These are phyloP conservation scores for Ceratocystis papillata DNA, from an alignment of 2,329 filamentous ascomycete species.

Conservation along the genomic window DNA sequence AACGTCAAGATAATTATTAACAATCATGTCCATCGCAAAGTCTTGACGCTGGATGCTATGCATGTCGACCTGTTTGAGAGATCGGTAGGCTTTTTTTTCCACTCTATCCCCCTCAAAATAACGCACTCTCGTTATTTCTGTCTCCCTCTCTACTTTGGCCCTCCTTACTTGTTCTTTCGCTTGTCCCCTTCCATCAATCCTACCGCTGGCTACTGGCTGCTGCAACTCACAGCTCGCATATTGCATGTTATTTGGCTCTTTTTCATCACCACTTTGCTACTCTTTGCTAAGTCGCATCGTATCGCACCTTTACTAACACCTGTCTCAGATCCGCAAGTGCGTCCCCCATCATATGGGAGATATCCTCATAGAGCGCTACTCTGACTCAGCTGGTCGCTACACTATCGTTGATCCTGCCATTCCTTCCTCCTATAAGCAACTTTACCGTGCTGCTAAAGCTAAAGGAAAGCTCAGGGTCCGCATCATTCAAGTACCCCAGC, in stretches of 20 bases:
- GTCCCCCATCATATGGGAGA: constrained; percentile 48
- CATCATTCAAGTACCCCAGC: constrained; percentile 40
- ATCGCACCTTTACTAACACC: background rate
- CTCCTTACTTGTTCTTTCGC: background rate
- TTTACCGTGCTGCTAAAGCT: constrained; percentile 91
- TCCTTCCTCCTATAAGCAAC: constrained; percentile 68
- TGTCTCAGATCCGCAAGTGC: constrained; percentile 53
- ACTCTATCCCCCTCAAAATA: background rate
- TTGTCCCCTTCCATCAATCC: background rate
- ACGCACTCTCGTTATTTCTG: constrained; percentile 2
- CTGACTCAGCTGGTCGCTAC: constrained; percentile 77
- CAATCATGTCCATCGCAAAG: background rate
- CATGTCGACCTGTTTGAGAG: constrained; percentile 60
- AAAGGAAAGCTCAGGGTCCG: constrained; percentile 94
- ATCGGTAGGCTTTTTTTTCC: constrained; percentile 55
- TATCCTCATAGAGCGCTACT: constrained; percentile 78
- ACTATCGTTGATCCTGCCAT: background rate
- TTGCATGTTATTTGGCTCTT: no score
- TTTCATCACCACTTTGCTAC: constrained; percentile 23
- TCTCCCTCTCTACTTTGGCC: background rate
- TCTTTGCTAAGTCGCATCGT: constrained; percentile 14
- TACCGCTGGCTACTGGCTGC: background rate
- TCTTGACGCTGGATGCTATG: constrained; percentile 10
- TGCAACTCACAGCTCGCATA: no score
- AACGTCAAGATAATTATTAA: constrained; percentile 13